Percentiles rank a stretch among this genome's conserved stretches.
Conservation (phyloP, 2,329 filamentous ascomycete genomes). For the Hypoxylon rubiginosum region DNA sequence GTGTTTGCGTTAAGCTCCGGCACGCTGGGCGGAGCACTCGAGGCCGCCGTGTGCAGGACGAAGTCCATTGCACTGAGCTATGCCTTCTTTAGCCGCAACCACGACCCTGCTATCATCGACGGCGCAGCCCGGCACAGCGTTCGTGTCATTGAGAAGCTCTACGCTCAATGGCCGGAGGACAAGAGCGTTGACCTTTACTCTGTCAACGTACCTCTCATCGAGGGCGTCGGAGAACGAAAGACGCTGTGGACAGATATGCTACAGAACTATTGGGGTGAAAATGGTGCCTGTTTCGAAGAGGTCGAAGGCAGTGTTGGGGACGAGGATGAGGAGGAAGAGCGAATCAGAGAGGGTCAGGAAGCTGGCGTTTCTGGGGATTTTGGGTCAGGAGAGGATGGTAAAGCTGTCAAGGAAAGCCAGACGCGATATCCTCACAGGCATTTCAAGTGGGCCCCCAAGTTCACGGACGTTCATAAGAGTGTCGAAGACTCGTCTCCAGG, state of each 20-base stretch:
- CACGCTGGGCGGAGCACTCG: slow-evolving; percentile 81
- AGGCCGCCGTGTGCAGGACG: slow-evolving; percentile 78
- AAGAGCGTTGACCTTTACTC: slow-evolving; percentile 84
- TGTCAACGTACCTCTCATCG: slow-evolving; percentile 89
- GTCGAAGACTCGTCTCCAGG: slow-evolving; percentile 84
- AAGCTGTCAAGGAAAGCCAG: slow-evolving; percentile 54
- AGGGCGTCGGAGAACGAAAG: slow-evolving; percentile 78
- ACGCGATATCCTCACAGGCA: slow-evolving; percentile 79
- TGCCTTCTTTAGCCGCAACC: slow-evolving; percentile 88
- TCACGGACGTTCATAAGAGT: slow-evolving; percentile 87
- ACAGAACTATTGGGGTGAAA: slow-evolving; percentile 90
- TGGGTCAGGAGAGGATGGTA: slow-evolving; percentile 43
- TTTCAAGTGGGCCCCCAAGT: slow-evolving; percentile 94
- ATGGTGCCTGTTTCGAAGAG: slow-evolving; percentile 87
- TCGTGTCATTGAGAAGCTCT: slow-evolving; percentile 82
- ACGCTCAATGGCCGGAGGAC: slow-evolving; percentile 77
- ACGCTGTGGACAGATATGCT: slow-evolving; percentile 88
- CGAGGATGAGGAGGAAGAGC: slow-evolving; percentile 78
- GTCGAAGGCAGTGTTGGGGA: slow-evolving; percentile 75
- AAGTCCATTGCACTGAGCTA: slow-evolving; percentile 87
- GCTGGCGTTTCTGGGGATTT: slow-evolving; percentile 43
- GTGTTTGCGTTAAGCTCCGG: slow-evolving; percentile 84
- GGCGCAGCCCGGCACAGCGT: slow-evolving; percentile 82
- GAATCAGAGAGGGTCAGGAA: slow-evolving; percentile 74
- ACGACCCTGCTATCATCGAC: slow-evolving; percentile 84